Percentiles rank a stretch among this genome's conserved stretches.
Conservation (phyloP, 176 grass and related monocot genomes). For the Puccinellia tenuiflora region DNA sequence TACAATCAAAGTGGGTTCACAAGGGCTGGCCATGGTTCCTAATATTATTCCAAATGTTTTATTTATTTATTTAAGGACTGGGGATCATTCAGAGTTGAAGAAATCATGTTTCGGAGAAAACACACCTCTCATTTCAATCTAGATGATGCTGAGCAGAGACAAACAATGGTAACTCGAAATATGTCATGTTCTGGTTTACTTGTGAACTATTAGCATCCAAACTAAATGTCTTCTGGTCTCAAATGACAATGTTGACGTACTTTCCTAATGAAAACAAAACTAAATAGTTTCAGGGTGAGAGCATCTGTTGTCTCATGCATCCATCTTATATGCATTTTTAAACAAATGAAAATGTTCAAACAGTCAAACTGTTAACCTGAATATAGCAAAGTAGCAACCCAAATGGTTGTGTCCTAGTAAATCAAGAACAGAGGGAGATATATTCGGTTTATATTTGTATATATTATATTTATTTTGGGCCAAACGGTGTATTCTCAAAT, state of each 20-base stretch:
- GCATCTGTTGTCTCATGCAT: background rate
- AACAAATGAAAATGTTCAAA: background rate
- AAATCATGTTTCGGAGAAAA: conserved; percentile 70
- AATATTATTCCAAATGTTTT: background rate
- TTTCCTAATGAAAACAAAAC: background rate
- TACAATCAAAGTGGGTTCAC: background rate
- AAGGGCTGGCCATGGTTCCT: background rate
- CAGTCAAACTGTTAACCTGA: background rate
- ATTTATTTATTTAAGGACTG: conserved; percentile 20
- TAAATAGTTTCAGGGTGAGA: background rate
- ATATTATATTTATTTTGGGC: background rate
- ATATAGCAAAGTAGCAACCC: background rate
- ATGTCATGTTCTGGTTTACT: background rate
- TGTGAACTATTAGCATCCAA: background rate
- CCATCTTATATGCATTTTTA: background rate
- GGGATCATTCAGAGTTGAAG: conserved; percentile 14
- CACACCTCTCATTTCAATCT: conserved; percentile 31
- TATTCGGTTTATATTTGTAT: background rate
- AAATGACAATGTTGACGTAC: background rate
- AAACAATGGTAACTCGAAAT: conserved; percentile 50
- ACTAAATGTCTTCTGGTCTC: background rate
- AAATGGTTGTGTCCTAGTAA: background rate
- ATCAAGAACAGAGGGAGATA: background rate
- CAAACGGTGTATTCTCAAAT: background rate
- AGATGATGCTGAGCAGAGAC: conserved; percentile 33